Conservation (phyloP, 2,329 filamentous ascomycete species). For the Penicillium crustosum region DNA sequence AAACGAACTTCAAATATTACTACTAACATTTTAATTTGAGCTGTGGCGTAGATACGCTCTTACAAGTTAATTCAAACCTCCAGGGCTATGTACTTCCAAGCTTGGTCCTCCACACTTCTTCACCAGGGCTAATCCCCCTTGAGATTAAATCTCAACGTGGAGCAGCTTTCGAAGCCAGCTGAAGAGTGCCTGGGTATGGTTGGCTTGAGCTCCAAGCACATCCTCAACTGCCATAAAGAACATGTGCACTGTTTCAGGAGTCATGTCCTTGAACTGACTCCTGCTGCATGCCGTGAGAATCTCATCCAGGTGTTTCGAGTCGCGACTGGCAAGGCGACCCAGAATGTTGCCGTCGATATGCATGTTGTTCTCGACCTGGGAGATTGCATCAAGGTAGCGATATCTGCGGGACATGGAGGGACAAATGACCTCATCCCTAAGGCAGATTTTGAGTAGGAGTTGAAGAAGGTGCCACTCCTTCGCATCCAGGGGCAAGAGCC, state of each 20-base stretch:
- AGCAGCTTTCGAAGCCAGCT: constrained; percentile 38
- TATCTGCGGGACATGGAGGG: constrained; percentile 47
- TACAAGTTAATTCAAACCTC: neutral
- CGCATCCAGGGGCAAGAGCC: constrained; percentile 65
- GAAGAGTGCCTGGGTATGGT: constrained; percentile 32
- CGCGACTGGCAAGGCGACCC: constrained; percentile 52
- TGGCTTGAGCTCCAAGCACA: constrained; percentile 43
- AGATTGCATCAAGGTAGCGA: constrained; percentile 28
- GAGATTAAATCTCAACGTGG: constrained; percentile 24
- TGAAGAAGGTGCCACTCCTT: constrained; percentile 67
- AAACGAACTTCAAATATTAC: neutral
- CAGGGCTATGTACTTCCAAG: neutral
- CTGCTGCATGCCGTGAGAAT: constrained; percentile 27
- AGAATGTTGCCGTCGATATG: constrained; percentile 70
- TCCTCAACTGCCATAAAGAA: constrained; percentile 54
- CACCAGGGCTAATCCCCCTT: neutral
- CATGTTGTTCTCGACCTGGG: constrained; percentile 52
- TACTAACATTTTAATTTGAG: neutral
- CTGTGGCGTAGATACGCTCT: neutral
- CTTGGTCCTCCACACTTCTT: neutral
- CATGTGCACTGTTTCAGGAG: neutral
- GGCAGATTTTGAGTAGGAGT: constrained; percentile 69
- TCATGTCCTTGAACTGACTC: constrained; percentile 8
- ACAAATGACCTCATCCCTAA: constrained; percentile 50
- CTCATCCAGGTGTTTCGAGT: constrained; percentile 32